A percentile compares a stretch with the other conserved stretches of the same genome.
These are phyloP conservation scores for Knoxdaviesia proteae DNA, from an alignment of 2,329 filamentous ascomycete genomes.

Conservation along the genomic window DNA sequence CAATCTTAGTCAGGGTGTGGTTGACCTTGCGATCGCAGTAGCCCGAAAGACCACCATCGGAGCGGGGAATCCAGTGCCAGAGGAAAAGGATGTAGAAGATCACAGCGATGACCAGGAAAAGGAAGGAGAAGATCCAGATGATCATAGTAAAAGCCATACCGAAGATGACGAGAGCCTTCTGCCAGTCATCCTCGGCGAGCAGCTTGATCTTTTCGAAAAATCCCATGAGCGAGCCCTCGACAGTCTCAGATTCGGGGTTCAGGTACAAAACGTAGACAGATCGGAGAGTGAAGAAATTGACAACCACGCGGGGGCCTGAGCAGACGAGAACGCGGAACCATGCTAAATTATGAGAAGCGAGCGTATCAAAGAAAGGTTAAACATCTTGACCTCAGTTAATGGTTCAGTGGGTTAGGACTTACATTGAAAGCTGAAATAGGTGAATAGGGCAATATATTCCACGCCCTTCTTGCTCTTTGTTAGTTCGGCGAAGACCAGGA, in stretches of 20 bases:
- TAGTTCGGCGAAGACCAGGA: slow-evolving; percentile 77
- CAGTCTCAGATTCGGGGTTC: slow-evolving; percentile 16
- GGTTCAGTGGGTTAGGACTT: slow-evolving; percentile 10
- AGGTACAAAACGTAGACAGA: slow-evolving; percentile 63
- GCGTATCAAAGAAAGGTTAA: too few relatives aligned
- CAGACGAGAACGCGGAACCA: slow-evolving; percentile 81
- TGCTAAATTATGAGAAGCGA: slow-evolving; percentile 23
- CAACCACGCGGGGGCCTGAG: slow-evolving; percentile 74
- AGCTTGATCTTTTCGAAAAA: slow-evolving; percentile 69
- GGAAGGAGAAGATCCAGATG: slow-evolving; percentile 66
- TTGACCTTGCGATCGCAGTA: slow-evolving; percentile 92
- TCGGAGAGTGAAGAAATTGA: slow-evolving; percentile 78
- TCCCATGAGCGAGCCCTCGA: slow-evolving; percentile 43
- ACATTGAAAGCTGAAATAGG: slow-evolving; percentile 61
- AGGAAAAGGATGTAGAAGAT: slow-evolving; percentile 76
- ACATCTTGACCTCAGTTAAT: slow-evolving; percentile 4
- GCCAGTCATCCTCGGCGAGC: slow-evolving; percentile 51
- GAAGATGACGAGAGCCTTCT: slow-evolving; percentile 64
- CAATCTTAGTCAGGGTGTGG: slow-evolving; percentile 62
- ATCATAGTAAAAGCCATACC: slow-evolving; percentile 85
- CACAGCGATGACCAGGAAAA: slow-evolving; percentile 54
- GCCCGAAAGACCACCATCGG: slow-evolving; percentile 58
- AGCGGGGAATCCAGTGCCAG: slow-evolving; percentile 72
- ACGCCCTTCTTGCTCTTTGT: slow-evolving; percentile 82
- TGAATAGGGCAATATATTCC: slow-evolving; percentile 78